Evolutionary conservation across 169 alveolate genomes (phyloP).

Genomic region (Plasmodium fragile): DNA sequence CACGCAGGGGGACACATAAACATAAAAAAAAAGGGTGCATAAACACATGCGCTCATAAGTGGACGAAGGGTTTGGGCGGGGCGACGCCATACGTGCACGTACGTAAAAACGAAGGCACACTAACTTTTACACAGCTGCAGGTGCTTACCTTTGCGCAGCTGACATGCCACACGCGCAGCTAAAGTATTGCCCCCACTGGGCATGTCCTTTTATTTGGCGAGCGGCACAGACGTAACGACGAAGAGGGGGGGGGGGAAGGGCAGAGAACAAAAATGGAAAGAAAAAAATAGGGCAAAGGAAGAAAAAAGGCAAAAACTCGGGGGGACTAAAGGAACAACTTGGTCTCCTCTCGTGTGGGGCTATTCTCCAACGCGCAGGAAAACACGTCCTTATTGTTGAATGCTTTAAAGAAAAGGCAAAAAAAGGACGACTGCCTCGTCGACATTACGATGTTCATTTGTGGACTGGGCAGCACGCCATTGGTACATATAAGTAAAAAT

Average conservation of each 20-base stretch:
- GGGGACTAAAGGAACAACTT: neutral
- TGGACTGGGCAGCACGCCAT: slow-evolving; percentile 1
- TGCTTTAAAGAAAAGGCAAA: neutral
- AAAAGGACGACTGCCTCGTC: neutral
- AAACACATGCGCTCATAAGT: neutral
- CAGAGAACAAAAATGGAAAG: neutral
- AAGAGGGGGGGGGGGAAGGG: no score
- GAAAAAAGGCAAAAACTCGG: neutral
- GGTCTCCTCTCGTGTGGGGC: neutral
- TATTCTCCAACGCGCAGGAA: neutral
- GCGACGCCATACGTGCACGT: neutral
- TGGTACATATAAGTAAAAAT: neutral
- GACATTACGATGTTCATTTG: neutral
- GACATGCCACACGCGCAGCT: neutral
- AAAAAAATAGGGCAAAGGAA: neutral
- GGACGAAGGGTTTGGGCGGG: neutral
- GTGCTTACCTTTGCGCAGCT: neutral
- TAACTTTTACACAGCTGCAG: neutral
- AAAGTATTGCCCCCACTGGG: neutral
- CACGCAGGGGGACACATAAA: neutral
- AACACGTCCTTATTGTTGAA: neutral
- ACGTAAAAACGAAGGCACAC: neutral
- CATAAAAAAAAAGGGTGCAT: neutral
- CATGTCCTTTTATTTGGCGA: neutral
- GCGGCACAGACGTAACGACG: neutral